Evolutionary conservation across 2,329 filamentous ascomycete genomes (phyloP), one percentile per base, ranked within the genome.

Genomic region (Raffaelea deltoideospora): DNA sequence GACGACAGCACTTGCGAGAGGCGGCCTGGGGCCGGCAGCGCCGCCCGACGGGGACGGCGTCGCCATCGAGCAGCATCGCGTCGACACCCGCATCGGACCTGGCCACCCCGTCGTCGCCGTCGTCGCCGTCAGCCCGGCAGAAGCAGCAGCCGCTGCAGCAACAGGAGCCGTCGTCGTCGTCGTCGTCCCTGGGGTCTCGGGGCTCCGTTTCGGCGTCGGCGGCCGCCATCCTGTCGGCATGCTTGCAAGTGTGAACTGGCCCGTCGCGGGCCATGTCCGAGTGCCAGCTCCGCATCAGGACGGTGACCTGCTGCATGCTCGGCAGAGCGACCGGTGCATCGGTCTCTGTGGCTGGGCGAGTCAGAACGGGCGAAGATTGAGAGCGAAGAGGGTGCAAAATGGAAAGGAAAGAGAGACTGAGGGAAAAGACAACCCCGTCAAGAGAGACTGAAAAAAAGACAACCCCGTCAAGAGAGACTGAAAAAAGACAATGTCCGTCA

Each of bases 231-330:
- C 21, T 27, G 28, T 18, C n/a, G 18, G n/a, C 13, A n/a, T n/a
- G n/a, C n/a, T n/a, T n/a, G n/a, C n/a, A n/a, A n/a, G n/a, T n/a
- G n/a, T n/a, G n/a, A n/a, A n/a, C n/a, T n/a, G n/a, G n/a, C n/a
- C n/a, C n/a, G n/a, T n/a, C n/a, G n/a, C n/a, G n/a, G n/a, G n/a
- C n/a, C n/a, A n/a, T 27, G 10, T 40, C 35, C 14, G 42, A 34
- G n/a, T 23, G 39, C 44, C 44, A 46, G 28, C 29, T 30, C 19
- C 39, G 22, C 20, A 46, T 38, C 37, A 46, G 44, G 15, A 31
- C 26, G 24, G 31, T 36, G 5, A 43, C 45, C 41, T 46, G 44
- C 32, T 40, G 28, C 44, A 46, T 46, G 36, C 39, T 42, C 17
- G 44, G 44, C 29, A 46, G 37, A 4, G 30, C 18, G 2, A 45